Base-by-base conservation (phyloP, 306 rosid genomes). In the Erythrophleum fordii region DNA sequence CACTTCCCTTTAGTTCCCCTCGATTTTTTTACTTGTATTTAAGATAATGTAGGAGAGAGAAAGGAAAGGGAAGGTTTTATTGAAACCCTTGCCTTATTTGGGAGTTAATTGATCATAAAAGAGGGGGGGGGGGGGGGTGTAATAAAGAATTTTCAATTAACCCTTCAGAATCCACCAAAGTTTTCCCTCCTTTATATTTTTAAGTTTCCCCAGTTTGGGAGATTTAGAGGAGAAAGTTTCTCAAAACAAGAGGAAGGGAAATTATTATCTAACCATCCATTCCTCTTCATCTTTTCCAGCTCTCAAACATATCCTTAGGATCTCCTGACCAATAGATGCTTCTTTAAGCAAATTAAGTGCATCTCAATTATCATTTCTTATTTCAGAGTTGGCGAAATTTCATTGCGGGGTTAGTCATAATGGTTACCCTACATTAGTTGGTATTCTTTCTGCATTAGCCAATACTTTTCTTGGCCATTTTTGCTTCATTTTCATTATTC, bases 281-380 rank as follows among this genome's bases (percentile, higher is more conserved):
- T 52, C 1, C 26, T 8, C 11, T n/a, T 18, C 8, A 0, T 17
- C 2, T 48, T 14, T 16, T 45, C 51, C 51, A 45, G 3, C 51
- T 16, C 11, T 20, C n/a, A 48, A 16, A 16, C 75, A 39, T 11
- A 53, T 17, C n/a, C 0, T 3, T 12, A 5, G 49, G n/a, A 46
- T 4, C 52, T 46, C 52, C 3, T 13, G 16, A 46, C 52, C 52
- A 52, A 14, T 82, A n/a, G 65, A 41, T 70, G 14, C n/a, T 52
- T 22, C n/a, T 69, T 73, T 42, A 67, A 45, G 26, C 48, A 56
- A 51, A 65, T 77, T 7, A 60, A 20, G 41, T 28, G 62, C 56
- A 45, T 45, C 49, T 46, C 18, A 14, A 46, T 46, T 46, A 18
- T 14, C 6, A 14, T 14, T 45, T 45, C 13, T 46, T 12, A 46